phyloP scores from a whole-genome alignment of 2,329 filamentous ascomycete species.

The Diaporthe helianthi region DNA sequence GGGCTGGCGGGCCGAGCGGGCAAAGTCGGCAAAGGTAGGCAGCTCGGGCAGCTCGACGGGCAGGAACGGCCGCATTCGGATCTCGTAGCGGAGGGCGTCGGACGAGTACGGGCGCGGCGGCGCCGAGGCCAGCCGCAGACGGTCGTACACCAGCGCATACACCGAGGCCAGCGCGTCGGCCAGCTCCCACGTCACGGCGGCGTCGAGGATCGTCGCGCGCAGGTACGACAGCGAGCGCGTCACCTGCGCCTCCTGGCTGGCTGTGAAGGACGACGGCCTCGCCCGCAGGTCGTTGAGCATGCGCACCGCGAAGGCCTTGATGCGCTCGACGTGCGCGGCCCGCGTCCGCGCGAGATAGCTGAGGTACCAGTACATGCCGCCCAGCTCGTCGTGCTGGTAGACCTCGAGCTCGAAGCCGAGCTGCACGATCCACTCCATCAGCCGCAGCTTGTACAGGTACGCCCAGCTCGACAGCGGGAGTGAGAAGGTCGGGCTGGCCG shows the following conservation, averaged over 20 bases:
- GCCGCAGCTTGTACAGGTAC: conserved; percentile 86
- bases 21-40: conserved; percentile 69
- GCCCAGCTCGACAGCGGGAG: conserved; percentile 87
- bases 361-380: conserved; percentile 91
- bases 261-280: conserved; percentile 38
- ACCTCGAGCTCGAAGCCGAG: conserved; percentile 93
- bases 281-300: conserved; percentile 45
- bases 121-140: conserved; percentile 60
- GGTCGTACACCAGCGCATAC: conserved; percentile 67
- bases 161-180: conserved; percentile 64
- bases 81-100: conserved; percentile 74
- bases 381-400: conserved; percentile 84
- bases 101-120: conserved; percentile 70
- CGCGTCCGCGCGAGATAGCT: conserved; percentile 75
- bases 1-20: conserved; percentile 49
- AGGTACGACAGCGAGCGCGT: conserved; percentile 60
- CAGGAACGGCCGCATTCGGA: conserved; percentile 87
- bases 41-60: conserved; percentile 71
- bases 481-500: conserved; percentile 64
- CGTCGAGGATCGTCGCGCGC: conserved; percentile 68
- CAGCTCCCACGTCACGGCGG: conserved; percentile 66
- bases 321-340: conserved; percentile 74
- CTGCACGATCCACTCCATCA: conserved; percentile 87
- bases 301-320: conserved; percentile 68
- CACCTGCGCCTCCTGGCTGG: conserved; percentile 51